Base-by-base conservation (phyloP, 768 basidiomycete species). In the Amylocystis lapponica region DNA sequence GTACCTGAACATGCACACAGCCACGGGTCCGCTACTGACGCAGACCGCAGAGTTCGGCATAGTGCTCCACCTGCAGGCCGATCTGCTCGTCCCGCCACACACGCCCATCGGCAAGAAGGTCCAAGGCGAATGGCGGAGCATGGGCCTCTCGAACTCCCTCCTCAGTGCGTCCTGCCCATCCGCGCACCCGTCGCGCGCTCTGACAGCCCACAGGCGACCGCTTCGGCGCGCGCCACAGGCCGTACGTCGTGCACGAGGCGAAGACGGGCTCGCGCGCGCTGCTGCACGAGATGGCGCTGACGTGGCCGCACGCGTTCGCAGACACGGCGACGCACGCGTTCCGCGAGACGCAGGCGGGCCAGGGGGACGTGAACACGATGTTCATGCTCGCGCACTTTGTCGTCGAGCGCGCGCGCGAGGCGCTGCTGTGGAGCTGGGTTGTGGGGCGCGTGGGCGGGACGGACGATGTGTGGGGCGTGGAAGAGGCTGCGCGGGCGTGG, bases 221-320 rank as follows among this genome's bases (percentile, higher is more conserved):
- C 35, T 71, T 71, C 38, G 70, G 69, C 22, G 47, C 39, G 12
- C 59, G 69, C 1, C 43, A 45, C 5, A 58, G 70, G 5, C 65
- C 68, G 0, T 71, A 71, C 49, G 59, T 66, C 37, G 57, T 60
- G 3, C 70, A 71, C 58, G 61, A 64, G 19, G 67, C 65, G 20
- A 67, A 67, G 34, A 43, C 63, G 1, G 48, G 65, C 6, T 62
- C 64, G n/a, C 36, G 56, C 8, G 52, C 67, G 1, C 36, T 70
- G 13, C 43, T 68, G 27, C 57, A 57, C 40, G 70, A 71, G 47
- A 43, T 61, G 23, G 55, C 59, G 10, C 36, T 51, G 16, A 57
- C 65, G 17, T 70, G 60, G 45, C 47, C 54, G 1, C 46, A 48
- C 8, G 55, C 58, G 37, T 49, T 69, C 48, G 56, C 52, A 12